phyloP scores from a whole-genome alignment of 257 asterid genomes.

The Solanum appendiculatum region DNA sequence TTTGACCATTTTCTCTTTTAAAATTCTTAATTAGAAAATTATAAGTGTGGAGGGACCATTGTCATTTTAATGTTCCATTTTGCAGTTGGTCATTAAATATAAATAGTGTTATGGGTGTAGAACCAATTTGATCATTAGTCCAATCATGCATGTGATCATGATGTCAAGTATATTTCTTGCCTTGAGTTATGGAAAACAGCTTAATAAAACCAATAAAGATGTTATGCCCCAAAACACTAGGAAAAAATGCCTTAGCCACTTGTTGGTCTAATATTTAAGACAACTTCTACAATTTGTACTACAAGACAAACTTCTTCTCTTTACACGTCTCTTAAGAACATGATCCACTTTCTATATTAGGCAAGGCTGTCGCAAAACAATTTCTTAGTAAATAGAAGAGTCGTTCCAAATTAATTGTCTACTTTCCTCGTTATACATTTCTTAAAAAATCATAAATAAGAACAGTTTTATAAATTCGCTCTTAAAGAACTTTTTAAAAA shows the following conservation, averaged over 20 bases:
- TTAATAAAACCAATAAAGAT: not conserved
- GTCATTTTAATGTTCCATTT: not conserved
- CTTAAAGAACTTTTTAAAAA: no score
- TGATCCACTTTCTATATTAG: no score
- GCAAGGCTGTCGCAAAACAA: no score
- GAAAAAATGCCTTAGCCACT: not conserved
- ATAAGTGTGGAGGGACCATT: not conserved
- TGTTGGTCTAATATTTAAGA: not conserved
- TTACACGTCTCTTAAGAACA: no score
- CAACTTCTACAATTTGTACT: not conserved
- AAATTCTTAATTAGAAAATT: no score
- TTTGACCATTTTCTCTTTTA: no score
- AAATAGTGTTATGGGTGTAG: not conserved
- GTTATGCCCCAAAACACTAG: not conserved
- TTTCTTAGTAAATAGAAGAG: no score
- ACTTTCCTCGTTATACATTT: rapidly evolving
- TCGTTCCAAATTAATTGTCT: rapidly evolving
- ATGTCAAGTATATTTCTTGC: not conserved
- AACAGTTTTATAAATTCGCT: no score
- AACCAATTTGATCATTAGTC: not conserved
- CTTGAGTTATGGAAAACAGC: not conserved
- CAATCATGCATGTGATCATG: not conserved
- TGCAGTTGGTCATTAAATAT: not conserved
- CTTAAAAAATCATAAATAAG: not conserved
- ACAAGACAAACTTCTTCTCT: not conserved